These are phyloP conservation scores for Picochlorum sp. DNA, from an alignment of 139 green algal species.

Conservation along the genomic window DNA sequence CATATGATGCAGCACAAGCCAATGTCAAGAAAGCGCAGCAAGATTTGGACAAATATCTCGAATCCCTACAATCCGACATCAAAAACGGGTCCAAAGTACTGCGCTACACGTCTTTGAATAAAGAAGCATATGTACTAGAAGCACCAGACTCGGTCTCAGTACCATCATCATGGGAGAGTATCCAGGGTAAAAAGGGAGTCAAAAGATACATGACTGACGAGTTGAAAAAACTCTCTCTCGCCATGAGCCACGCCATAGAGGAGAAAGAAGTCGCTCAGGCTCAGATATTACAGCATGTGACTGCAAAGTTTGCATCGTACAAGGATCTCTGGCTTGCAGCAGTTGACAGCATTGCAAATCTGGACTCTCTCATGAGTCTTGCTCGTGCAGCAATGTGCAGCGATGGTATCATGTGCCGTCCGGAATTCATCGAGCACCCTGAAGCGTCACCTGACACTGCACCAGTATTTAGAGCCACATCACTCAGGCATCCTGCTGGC, in stretches of 20 bases:
- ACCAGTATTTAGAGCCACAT: constrained; percentile 43
- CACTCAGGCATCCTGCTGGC: constrained; percentile 67
- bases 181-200: constrained; percentile 71
- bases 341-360: constrained; percentile 56
- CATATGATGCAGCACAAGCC: constrained; percentile 54
- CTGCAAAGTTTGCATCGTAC: constrained; percentile 50
- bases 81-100: constrained; percentile 25
- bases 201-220: constrained; percentile 38
- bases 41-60: constrained; percentile 51
- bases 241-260: constrained; percentile 50
- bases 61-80: constrained; percentile 18
- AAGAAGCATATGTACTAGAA: constrained; percentile 85
- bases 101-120: constrained; percentile 65
- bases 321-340: constrained; percentile 56
- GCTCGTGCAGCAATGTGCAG: constrained; percentile 42
- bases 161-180: constrained; percentile 40
- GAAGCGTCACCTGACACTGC: background rate
- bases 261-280: constrained; percentile 16
- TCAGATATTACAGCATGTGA: constrained; percentile 46
- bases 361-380: constrained; percentile 87
- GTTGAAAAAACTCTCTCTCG: constrained; percentile 53
- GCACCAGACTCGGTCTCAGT: constrained; percentile 56
- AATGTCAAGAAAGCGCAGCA: constrained; percentile 36
- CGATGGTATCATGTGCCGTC: constrained; percentile 48
- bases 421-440: constrained; percentile 33